Base-by-base conservation (phyloP, 495 filamentous ascomycete genomes). In the Xylaria sp. region DNA sequence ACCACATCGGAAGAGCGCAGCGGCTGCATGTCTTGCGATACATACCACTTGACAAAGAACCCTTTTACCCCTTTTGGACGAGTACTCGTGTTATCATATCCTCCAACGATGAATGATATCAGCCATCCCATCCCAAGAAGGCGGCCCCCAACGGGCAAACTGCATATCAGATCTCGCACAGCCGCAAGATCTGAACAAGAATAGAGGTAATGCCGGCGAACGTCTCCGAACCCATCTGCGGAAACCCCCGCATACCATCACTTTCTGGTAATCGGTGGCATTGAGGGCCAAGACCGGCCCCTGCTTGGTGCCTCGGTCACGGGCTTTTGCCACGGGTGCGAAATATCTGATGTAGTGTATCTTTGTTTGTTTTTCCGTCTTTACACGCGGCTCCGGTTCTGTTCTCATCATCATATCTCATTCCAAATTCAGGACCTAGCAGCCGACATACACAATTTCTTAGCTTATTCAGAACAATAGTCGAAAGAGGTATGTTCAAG, bases 21-120 rank as follows among this genome's bases (percentile, higher is more conserved):
- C 69, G 66, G 59, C 69, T 71, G 69, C 69, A 71, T 71, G 69
- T 71, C 69, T 71, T 66, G 52, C 29, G 26, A 71, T 19, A 57
- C 58, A 26, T 66, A 59, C 50, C 69, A 66, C 58, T 63, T 50
- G 61, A 71, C 50, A 71, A 71, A 71, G 69, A 71, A 66, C 69
- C 59, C 58, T 31, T 66, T 50, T 71, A 50, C 69, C 61, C 14
- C 53, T 65, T 71, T 71, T 17, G 61, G 69, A 40, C 37, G 61
- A 59, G 68, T 17, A 44, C 21, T 31, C 48, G 48, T 43, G 59
- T 31, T 15, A 24, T 58, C 50, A 24, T 46, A 55, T 63, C 31
- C 40, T 35, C 37, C 58, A 70, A 33, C 31, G 37, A 48, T 43
- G 33, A 21, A 37, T 37, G 33, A 19, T n/a, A 59, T 14, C 50